Evolutionary conservation across 768 basidiomycete species (phyloP).

Genomic region (Kwoniella sp.): DNA sequence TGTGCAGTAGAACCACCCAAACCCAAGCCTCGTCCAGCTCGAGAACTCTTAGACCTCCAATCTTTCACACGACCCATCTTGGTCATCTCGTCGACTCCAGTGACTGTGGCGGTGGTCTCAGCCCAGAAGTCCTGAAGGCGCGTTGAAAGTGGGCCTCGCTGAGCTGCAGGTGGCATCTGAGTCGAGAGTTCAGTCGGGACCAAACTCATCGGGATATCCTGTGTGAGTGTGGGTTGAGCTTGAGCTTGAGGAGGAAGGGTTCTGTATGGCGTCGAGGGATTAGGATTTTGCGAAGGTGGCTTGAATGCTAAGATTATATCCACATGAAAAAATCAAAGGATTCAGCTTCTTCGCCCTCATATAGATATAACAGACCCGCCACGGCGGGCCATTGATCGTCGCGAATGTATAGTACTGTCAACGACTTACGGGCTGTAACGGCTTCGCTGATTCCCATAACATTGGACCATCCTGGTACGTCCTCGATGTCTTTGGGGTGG

Average conservation of each 20-base stretch:
- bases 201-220: background rate
- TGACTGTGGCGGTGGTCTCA: background rate
- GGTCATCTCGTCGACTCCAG: background rate
- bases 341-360: background rate
- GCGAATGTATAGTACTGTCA: too few species aligned
- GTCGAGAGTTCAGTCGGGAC: background rate
- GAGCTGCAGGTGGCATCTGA: background rate
- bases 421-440: background rate
- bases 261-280: background rate
- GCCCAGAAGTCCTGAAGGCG: background rate
- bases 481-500: background rate
- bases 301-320: conserved; percentile 1
- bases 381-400: too few species aligned
- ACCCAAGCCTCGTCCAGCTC: background rate
- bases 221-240: background rate
- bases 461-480: too few species aligned
- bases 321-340: background rate
- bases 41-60: background rate
- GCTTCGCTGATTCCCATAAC: background rate
- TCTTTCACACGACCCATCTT: background rate
- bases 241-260: background rate
- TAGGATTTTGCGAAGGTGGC: background rate
- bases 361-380: background rate
- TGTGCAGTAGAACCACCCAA: background rate
- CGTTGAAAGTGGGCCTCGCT: background rate